phyloP scores from a whole-genome alignment of 441 rosid species.

The Capsella rubella region DNA sequence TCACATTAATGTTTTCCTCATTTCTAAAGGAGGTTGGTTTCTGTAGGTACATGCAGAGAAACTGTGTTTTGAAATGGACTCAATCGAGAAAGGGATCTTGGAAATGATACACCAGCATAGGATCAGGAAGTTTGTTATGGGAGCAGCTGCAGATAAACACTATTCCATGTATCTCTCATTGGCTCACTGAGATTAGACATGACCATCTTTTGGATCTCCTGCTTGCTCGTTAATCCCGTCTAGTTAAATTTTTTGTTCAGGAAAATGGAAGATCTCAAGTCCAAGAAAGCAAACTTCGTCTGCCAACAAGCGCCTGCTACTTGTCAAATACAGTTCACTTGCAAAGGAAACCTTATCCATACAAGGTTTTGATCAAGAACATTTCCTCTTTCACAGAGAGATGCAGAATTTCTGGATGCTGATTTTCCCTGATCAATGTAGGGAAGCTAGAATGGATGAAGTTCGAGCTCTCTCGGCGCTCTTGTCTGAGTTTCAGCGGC shows the following conservation, averaged over 20 bases:
- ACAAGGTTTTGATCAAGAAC: conserved; percentile 53
- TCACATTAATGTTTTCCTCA: conserved; percentile 7
- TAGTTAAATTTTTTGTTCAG: conserved; percentile 48
- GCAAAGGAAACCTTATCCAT: conserved; percentile 68
- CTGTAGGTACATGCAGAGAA: conserved; percentile 77
- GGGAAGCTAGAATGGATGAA: conserved; percentile 57
- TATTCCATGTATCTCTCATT: conserved; percentile 55
- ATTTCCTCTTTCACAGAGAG: background rate
- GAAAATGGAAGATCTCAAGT: conserved; percentile 64
- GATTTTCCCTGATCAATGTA: conserved; percentile 43
- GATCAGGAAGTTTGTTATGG: conserved; percentile 85
- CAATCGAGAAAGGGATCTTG: conserved; percentile 73
- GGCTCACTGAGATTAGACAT: background rate
- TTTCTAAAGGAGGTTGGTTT: conserved; percentile 15
- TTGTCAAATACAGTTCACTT: conserved; percentile 78
- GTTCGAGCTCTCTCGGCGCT: conserved; percentile 55
- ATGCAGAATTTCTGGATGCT: background rate
- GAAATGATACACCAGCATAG: conserved; percentile 56
- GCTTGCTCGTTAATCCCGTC: background rate
- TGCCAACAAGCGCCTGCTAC: conserved; percentile 59
- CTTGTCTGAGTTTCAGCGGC: conserved; percentile 48
- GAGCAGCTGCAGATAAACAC: conserved; percentile 83
- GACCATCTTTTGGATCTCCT: conserved; percentile 6
- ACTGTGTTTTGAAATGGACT: conserved; percentile 52
- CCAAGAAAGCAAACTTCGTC: conserved; percentile 74